Conservation (phyloP, 2,329 filamentous ascomycete genomes). For the Pyrenophora seminiperda region DNA sequence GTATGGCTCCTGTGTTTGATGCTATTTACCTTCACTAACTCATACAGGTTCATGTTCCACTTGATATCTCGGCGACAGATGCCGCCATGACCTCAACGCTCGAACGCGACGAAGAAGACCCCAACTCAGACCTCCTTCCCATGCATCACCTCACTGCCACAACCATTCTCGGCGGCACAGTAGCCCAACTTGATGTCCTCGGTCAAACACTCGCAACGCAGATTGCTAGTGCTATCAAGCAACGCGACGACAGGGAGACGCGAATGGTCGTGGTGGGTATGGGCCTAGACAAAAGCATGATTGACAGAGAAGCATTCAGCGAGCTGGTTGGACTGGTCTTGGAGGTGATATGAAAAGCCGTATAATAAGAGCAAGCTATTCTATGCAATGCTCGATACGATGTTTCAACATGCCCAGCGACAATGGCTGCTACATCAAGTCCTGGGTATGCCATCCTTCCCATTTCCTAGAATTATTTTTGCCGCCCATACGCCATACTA, state of each 20-base stretch:
- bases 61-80: slow-evolving; percentile 71
- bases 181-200: slow-evolving; percentile 76
- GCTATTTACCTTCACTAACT: background rate
- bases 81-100: slow-evolving; percentile 58
- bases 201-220: slow-evolving; percentile 90
- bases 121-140: slow-evolving; percentile 64
- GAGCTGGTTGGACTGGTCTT: slow-evolving; percentile 52
- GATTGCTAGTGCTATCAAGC: slow-evolving; percentile 78
- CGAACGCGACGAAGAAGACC: slow-evolving; percentile 53
- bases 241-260: slow-evolving; percentile 68
- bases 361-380: background rate
- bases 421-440: slow-evolving; percentile 1
- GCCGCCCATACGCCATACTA: slow-evolving; percentile 16
- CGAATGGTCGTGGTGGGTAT: slow-evolving; percentile 64
- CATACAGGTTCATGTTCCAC: slow-evolving; percentile 74
- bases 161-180: slow-evolving; percentile 83
- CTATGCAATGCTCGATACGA: slow-evolving; percentile 3
- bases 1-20: slow-evolving; percentile 55
- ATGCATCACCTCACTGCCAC: slow-evolving; percentile 82
- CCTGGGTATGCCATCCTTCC: slow-evolving; percentile 7
- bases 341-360: slow-evolving; percentile 35
- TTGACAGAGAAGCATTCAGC: slow-evolving; percentile 53
- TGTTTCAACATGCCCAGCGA: background rate
- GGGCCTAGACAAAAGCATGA: slow-evolving; percentile 60
- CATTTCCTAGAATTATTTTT: background rate